These are phyloP conservation scores for Sugiyamaella grinbergsii DNA, from an alignment of 1,139 yeast genomes.

Conservation along the genomic window DNA sequence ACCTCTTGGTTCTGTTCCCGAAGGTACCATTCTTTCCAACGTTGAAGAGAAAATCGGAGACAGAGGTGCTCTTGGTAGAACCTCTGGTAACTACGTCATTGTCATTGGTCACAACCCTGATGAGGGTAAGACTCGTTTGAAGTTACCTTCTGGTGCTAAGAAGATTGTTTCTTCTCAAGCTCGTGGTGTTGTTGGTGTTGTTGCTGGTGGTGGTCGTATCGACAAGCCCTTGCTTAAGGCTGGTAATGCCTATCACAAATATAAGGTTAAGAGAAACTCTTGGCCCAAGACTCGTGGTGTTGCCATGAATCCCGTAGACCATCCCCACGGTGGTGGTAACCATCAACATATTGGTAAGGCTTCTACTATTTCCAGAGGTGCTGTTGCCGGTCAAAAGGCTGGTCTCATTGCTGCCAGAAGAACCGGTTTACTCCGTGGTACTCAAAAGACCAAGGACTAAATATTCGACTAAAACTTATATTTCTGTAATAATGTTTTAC, in stretches of 20 bases:
- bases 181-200: constrained; percentile 99
- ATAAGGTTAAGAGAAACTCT: constrained; percentile 98
- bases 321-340: constrained; percentile 99
- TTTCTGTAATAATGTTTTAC: constrained; percentile 15
- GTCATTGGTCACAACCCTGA: constrained; percentile 99
- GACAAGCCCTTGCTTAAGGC: constrained; percentile 99
- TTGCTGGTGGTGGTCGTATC: constrained; percentile 99
- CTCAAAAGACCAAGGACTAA: constrained; percentile 93
- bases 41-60: constrained; percentile 99
- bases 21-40: constrained; percentile 98
- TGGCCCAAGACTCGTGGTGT: constrained; percentile 99
- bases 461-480: constrained; percentile 17
- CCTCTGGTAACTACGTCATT: constrained; percentile 99
- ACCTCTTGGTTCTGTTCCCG: constrained; percentile 97
- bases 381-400: constrained; percentile 99
- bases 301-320: constrained; percentile 99
- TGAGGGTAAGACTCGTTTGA: constrained; percentile 98
- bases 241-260: constrained; percentile 99
- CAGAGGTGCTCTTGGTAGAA: constrained; percentile 99
- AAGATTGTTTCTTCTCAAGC: constrained; percentile 92
- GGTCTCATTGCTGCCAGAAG: constrained; percentile 99
- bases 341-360: constrained; percentile 99
- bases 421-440: constrained; percentile 99
- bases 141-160: constrained; percentile 99
- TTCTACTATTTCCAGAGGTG: constrained; percentile 99